Conservation (phyloP, 1,284 basidiomycete species). For the Rhodotorula glutinis region DNA sequence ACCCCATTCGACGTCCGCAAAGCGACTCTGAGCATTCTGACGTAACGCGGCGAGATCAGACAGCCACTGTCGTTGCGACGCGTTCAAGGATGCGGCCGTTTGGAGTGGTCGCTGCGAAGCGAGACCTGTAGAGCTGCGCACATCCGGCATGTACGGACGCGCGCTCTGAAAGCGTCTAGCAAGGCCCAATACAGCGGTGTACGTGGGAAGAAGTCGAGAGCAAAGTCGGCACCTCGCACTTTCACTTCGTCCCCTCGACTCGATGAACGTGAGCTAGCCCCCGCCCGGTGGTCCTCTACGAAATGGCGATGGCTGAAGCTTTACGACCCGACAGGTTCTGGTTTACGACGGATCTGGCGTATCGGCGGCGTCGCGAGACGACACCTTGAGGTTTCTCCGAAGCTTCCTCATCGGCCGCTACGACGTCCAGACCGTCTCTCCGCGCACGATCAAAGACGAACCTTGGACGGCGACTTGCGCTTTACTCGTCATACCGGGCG, state of each 20-base stretch:
- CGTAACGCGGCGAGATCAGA: constrained; percentile 71
- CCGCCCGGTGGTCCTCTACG: too few relatives aligned
- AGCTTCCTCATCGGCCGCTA: constrained; percentile 67
- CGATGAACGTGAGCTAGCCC: too few relatives aligned
- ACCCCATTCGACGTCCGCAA: constrained; percentile 87
- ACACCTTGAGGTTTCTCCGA: constrained; percentile 59
- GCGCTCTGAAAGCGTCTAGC: too few relatives aligned
- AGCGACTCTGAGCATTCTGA: constrained; percentile 72
- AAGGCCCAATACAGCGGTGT: too few relatives aligned
- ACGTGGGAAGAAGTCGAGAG: too few relatives aligned
- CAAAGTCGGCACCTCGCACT: too few relatives aligned
- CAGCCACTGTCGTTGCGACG: constrained; percentile 58
- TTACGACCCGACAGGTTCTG: constrained; percentile 55
- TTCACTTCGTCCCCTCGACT: too few relatives aligned
- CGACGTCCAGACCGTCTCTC: constrained; percentile 66
- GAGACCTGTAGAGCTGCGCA: neutral
- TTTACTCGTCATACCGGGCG: constrained; percentile 70
- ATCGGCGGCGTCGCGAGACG: constrained; percentile 58
- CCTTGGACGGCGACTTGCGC: constrained; percentile 75
- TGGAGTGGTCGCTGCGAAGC: neutral
- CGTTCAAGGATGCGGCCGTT: neutral
- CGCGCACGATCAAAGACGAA: constrained; percentile 59
- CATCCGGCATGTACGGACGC: too few relatives aligned
- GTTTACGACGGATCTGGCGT: constrained; percentile 73
- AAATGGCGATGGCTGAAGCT: too few relatives aligned